Percentiles rank a stretch among this genome's conserved stretches.
Evolutionary conservation across 2,329 filamentous ascomycete genomes (phyloP).

Genomic region (Fusarium gaditjirri): DNA sequence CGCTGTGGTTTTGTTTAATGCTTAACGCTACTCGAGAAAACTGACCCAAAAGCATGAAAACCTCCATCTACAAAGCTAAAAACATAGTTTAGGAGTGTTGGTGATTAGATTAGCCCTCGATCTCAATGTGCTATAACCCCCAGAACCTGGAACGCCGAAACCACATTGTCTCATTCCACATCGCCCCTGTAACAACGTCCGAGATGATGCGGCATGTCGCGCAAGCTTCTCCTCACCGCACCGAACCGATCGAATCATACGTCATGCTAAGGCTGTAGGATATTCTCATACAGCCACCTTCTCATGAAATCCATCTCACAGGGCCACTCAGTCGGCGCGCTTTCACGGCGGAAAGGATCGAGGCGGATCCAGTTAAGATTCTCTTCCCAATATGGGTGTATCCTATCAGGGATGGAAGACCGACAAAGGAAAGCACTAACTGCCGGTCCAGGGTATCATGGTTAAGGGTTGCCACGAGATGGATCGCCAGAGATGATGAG

Average conservation of each 20-base stretch:
- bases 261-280: conserved; percentile 23
- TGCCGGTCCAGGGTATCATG: conserved; percentile 47
- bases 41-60: conserved; percentile 35
- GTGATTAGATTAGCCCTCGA: conserved; percentile 39
- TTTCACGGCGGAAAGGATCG: conserved; percentile 17
- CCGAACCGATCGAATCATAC: conserved; percentile 20
- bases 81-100: conserved; percentile 27
- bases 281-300: conserved; percentile 23
- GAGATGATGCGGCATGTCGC: neutral
- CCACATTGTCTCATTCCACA: conserved; percentile 36
- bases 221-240: conserved; percentile 5
- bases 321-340: neutral
- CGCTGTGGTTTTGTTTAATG: conserved; percentile 37
- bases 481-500: conserved; percentile 34
- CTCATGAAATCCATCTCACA: conserved; percentile 13
- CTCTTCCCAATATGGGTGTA: conserved; percentile 36
- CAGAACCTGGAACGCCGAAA: conserved; percentile 43
- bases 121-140: conserved; percentile 34
- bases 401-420: conserved; percentile 36
- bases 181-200: conserved; percentile 21
- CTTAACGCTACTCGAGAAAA: conserved; percentile 42
- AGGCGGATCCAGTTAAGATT: conserved; percentile 10
- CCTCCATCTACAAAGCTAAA: conserved; percentile 29
- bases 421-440: conserved; percentile 18
- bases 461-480: conserved; percentile 31